phyloP scores from a whole-genome alignment of 495 filamentous ascomycete genomes.

The Durotheca rogersii region DNA sequence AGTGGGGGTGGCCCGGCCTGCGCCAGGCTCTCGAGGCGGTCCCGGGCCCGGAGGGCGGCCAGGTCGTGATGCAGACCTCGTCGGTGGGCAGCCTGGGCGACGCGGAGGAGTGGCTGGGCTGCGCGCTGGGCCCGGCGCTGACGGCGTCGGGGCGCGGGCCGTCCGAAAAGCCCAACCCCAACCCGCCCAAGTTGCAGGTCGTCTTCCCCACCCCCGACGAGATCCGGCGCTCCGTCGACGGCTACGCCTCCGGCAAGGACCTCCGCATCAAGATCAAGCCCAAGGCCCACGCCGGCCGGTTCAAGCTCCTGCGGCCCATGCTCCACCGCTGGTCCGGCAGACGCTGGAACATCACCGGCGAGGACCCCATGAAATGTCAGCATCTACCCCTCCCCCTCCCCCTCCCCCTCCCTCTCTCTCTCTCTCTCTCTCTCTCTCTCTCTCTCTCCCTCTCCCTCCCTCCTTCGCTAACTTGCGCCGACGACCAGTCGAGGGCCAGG shows the following conservation, averaged over 20 bases:
- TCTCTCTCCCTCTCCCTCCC: too few species aligned
- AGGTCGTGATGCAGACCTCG: slow-evolving; percentile 75
- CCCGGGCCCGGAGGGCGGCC: slow-evolving; percentile 42
- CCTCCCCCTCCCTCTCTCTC: not conserved
- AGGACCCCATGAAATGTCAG: too few species aligned
- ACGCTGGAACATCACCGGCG: too few species aligned
- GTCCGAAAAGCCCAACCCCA: too few species aligned
- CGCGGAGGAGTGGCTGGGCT: slow-evolving; percentile 71
- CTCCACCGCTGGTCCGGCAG: slow-evolving; percentile 74
- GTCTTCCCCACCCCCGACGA: slow-evolving; percentile 80
- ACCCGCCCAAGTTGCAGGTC: slow-evolving; percentile 51
- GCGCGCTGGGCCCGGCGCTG: slow-evolving; percentile 57
- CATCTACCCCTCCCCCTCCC: not conserved
- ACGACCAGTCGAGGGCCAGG: too few species aligned
- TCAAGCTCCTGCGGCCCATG: slow-evolving; percentile 69
- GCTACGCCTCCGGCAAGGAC: slow-evolving; percentile 73
- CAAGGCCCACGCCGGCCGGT: slow-evolving; percentile 67
- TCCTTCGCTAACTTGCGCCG: too few species aligned
- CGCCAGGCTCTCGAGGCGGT: slow-evolving; percentile 59
- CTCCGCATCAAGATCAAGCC: slow-evolving; percentile 81
- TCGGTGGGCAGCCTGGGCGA: slow-evolving; percentile 80
- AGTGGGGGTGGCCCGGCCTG: slow-evolving; percentile 76
- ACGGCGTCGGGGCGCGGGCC: slow-evolving; percentile 16
- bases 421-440: not conserved
- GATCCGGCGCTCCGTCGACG: slow-evolving; percentile 75